Percentiles rank a stretch among this genome's conserved stretches.
Conservation (phyloP, 1,284 basidiomycete genomes). For the Fomitiporia mediterranea region DNA sequence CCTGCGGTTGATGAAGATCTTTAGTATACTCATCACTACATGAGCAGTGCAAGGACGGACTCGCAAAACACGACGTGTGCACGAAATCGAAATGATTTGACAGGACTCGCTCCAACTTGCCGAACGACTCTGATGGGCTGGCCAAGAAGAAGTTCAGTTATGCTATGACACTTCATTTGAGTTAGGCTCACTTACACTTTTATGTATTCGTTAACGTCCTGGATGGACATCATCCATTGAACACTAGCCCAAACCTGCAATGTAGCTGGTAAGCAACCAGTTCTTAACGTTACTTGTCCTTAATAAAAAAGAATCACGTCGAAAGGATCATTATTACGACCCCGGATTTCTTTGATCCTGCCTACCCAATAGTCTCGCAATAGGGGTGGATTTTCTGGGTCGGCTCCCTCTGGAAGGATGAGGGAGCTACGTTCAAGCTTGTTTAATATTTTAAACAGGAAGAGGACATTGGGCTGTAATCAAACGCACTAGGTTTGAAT, state of each 20-base stretch:
- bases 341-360: conserved; percentile 18
- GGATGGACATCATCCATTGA: conserved; percentile 14
- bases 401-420: conserved; percentile 10
- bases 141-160: not conserved
- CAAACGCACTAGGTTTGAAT: conserved; percentile 4
- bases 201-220: conserved; percentile 1
- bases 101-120: conserved; percentile 13
- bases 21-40: not conserved
- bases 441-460: not conserved
- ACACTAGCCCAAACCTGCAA: conserved; percentile 15
- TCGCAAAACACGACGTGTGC: conserved; percentile 14
- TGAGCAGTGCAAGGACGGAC: not conserved
- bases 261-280: no score
- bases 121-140: conserved; percentile 7
- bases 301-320: conserved; percentile 6
- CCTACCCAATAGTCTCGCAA: conserved; percentile 17
- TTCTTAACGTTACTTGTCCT: no score
- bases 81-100: conserved; percentile 19
- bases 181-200: not conserved
- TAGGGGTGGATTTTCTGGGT: not conserved
- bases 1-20: not conserved
- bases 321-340: conserved; percentile 3
- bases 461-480: not conserved
- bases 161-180: not conserved
- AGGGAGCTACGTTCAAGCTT: conserved; percentile 2